Conservation (phyloP, 2,329 filamentous ascomycete species). For the Fusarium sp. region DNA sequence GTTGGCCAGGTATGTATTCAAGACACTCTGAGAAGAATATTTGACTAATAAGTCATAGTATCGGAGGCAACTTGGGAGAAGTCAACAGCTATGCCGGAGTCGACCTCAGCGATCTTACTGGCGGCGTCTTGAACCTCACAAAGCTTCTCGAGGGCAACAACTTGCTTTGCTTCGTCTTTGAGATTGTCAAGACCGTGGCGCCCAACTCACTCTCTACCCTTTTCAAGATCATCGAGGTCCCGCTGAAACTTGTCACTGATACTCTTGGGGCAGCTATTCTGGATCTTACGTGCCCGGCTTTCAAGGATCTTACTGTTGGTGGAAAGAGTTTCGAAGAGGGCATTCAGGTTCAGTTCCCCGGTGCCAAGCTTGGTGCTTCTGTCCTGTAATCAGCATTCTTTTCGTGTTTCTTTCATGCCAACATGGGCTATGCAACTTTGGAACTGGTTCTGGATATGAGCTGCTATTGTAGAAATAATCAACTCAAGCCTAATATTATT, state of each 20-base stretch:
- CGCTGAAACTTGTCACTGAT: slow-evolving; percentile 2
- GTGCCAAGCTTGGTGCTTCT: slow-evolving; percentile 4
- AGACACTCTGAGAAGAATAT: rapidly evolving
- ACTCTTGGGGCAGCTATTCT: background rate
- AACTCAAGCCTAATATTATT: background rate
- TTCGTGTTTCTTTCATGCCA: background rate
- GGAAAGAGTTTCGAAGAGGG: background rate
- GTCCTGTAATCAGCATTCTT: background rate
- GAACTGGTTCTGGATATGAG: background rate
- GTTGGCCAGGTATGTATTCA: slow-evolving; percentile 5
- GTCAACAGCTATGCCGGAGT: slow-evolving; percentile 22
- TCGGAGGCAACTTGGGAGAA: slow-evolving; percentile 20
- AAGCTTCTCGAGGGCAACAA: slow-evolving; percentile 21
- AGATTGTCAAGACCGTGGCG: slow-evolving; percentile 11
- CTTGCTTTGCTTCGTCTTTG: slow-evolving; percentile 21
- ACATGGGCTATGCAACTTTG: background rate
- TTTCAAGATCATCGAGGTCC: slow-evolving; percentile 5
- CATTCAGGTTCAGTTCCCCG: slow-evolving; percentile 6
- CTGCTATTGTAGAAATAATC: background rate
- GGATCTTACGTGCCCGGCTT: slow-evolving; percentile 7
- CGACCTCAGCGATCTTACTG: slow-evolving; percentile 14
- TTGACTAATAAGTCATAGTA: background rate
- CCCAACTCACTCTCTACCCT: slow-evolving; percentile 10
- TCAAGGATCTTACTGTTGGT: slow-evolving; percentile 17
- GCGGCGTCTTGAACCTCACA: slow-evolving; percentile 11